phyloP scores from a whole-genome alignment of 176 grass and related monocot species.

The Echinochloa phyllopogon region DNA sequence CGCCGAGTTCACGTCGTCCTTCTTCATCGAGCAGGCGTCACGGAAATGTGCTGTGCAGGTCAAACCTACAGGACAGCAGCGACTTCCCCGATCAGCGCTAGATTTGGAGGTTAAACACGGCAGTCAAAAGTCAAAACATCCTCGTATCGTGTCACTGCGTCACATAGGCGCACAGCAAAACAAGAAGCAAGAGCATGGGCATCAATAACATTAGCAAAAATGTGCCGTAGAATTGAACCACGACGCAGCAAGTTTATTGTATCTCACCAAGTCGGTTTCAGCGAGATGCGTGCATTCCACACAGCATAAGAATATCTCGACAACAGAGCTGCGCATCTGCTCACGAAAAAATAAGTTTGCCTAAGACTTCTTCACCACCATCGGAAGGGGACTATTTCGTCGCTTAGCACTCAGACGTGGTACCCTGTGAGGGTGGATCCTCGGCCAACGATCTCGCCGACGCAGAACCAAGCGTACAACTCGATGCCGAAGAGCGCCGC shows the following conservation, averaged over 20 bases:
- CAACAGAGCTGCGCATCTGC: slow-evolving; percentile 25
- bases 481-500: slow-evolving; percentile 76
- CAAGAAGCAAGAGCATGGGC: not conserved
- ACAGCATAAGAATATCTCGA: slow-evolving; percentile 24
- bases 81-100: not conserved
- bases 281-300: not conserved
- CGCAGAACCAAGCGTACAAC: slow-evolving; percentile 78
- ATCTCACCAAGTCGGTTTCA: slow-evolving; percentile 21
- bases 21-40: too few species aligned
- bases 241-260: slow-evolving; percentile 48
- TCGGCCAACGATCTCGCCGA: slow-evolving; percentile 76
- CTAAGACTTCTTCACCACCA: slow-evolving; percentile 24
- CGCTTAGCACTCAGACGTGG: slow-evolving; percentile 54
- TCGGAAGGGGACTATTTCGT: not conserved
- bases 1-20: too few species aligned
- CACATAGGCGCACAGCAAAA: not conserved
- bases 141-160: not conserved
- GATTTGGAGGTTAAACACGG: not conserved
- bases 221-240: slow-evolving; percentile 3
- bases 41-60: too few species aligned
- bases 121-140: not conserved
- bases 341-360: slow-evolving; percentile 5
- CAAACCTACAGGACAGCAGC: not conserved
- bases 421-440: slow-evolving; percentile 92
- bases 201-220: not conserved